Evolutionary conservation across 768 basidiomycete genomes (phyloP), one percentile per base, ranked within the genome.

Genomic region (Collybia nuda): DNA sequence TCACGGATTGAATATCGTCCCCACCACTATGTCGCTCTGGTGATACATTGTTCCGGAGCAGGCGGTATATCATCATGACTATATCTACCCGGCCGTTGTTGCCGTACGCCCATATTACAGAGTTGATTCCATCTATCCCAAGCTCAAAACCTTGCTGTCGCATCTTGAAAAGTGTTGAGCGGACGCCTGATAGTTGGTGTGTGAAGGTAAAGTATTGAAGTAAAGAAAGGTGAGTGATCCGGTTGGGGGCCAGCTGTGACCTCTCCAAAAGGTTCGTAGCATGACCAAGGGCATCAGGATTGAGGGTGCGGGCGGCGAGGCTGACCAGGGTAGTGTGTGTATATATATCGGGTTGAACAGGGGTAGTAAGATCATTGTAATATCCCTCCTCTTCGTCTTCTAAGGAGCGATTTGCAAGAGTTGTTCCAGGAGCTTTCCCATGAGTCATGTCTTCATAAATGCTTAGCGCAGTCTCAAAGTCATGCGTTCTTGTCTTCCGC

Each of bases 281-380:
- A 53, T 80, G 81, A 15, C 69, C 70, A 35, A 92, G 47, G 17
- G 77, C 64, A 18, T 62, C 55, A 1, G 66, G 56, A 32, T 75
- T 62, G 17, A 69, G 60, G 12, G 85, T 81, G 21, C 81, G 73
- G 24, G 74, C 74, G 5, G 89, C 91, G 40, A 86, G 76, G 48
- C 75, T 69, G 50, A 91, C 70, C 48, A 93, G 72, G 1, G 81
- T 84, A 32, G 82, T 86, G 62, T 86, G 83, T 12, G 90, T 88
- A 60, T 76, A 69, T 44, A 88, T 79, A 58, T 90, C 84, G 38
- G 91, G 88, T 28, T 65, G 51, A 21, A 72, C 61, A 4, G 64
- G 51, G 11, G 62, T 55, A 37, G 23, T 29, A 18, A 47, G 49
- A 11, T 32, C 32, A 11, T 32, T 11, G 32, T 11, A 32, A 5